Percentiles rank a stretch among this genome's conserved stretches.
phyloP scores from a whole-genome alignment of 2,329 filamentous ascomycete genomes.

The Aspergillus brasiliensis region DNA sequence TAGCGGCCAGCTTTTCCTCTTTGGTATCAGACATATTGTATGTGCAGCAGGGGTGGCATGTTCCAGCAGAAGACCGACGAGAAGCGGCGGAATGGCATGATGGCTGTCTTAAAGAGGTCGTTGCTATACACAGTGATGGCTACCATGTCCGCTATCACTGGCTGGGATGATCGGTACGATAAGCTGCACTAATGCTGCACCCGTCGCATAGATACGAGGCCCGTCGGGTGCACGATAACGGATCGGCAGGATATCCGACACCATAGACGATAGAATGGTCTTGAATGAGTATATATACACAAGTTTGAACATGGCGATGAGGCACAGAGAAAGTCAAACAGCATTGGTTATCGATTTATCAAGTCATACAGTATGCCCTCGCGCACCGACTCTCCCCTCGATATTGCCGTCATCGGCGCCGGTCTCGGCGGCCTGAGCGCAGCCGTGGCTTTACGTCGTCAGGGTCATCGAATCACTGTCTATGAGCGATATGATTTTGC shows the following conservation, averaged over 20 bases:
- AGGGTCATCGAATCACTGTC: constrained; percentile 24
- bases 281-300: background rate
- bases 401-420: constrained; percentile 29
- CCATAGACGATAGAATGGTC: background rate
- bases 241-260: background rate
- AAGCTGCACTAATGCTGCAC: constrained; percentile 11
- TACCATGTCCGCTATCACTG: background rate
- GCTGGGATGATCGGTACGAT: background rate
- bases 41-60: background rate
- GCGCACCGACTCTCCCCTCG: constrained; percentile 25
- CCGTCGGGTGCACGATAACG: constrained; percentile 7
- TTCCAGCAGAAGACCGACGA: background rate
- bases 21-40: background rate
- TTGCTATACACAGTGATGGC: too few species aligned
- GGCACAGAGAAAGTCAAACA: too few species aligned
- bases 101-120: background rate
- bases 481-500: constrained; percentile 29
- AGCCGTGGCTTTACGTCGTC: constrained; percentile 23
- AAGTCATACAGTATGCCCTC: constrained; percentile 19
- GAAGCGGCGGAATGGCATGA: constrained; percentile 5
- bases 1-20: constrained; percentile 12
- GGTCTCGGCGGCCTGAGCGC: constrained; percentile 27
- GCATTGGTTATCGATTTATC: background rate
- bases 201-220: constrained; percentile 31
- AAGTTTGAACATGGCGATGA: background rate